Base-by-base conservation (phyloP, 352 stramenopile genomes). In the Phytophthora pistaciae region DNA sequence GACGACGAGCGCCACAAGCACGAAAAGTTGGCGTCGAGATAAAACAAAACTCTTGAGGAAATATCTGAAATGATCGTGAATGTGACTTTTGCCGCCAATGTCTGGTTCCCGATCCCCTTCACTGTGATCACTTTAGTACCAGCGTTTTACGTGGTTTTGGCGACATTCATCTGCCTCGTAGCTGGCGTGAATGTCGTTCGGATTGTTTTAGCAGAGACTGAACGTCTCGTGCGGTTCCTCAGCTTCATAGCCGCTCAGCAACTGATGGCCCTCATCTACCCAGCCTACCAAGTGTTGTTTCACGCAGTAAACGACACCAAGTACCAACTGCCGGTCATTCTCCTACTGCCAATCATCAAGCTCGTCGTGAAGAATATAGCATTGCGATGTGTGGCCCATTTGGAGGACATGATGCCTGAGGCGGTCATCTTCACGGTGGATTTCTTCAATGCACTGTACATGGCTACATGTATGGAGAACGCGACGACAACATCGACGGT, bases 331-430 rank as follows among this genome's bases (percentile, higher is more conserved):
- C 69, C 64, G 20, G 46, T 74, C 16, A 60, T 77, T 10, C 7
- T 80, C 1, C 18, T 75, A 3, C 72, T 77, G 7, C 70, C 70
- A 52, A 13, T 71, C 3, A 65, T 80, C 13, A 80, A 80, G 40
- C 18, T 74, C 5, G 48, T 70, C 10, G 33, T 80, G 49, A 77
- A 77, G 21, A 77, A 80, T 46, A 60, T 80, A 5, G 52, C 60
- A 5, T 52, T 71, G 3, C 68, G 54, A 0, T 72, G 60, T 11
- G 61, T 68, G 3, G 49, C 57, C 8, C 68, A 74, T 53, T 55
- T 76, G 54, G 72, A 79, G n/a, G 72, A 79, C n/a, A 69, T 76
- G 48, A 66, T 84, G 31, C 77, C 77, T 0, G 73, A 73, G 69
- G 62, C 86, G 63, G 58, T 80, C 13, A 77, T 77, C 20, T 64